phyloP scores from a whole-genome alignment of 2,329 filamentous ascomycete species.

The Alternaria angustiovoidea region DNA sequence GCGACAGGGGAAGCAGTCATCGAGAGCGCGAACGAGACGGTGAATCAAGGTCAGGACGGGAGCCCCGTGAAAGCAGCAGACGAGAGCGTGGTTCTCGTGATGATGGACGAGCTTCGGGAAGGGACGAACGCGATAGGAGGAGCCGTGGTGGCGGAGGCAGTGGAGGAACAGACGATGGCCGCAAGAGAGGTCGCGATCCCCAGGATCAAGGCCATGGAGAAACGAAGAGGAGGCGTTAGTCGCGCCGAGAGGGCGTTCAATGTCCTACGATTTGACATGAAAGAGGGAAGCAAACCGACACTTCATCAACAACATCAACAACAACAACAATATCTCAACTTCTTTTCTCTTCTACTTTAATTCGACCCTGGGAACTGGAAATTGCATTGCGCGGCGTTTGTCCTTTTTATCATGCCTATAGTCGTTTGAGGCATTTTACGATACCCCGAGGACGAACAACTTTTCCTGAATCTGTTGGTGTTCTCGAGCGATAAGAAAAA shows the following conservation, averaged over 20 bases:
- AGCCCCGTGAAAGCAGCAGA: slow-evolving; percentile 31
- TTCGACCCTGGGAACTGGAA: background rate
- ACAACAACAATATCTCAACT: slow-evolving; percentile 13
- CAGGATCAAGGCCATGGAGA: slow-evolving; percentile 35
- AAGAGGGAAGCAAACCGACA: background rate
- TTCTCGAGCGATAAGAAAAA: slow-evolving; percentile 11
- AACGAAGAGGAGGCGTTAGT: slow-evolving; percentile 34
- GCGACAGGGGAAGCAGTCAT: slow-evolving; percentile 32
- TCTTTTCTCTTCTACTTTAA: background rate
- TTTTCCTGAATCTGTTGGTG: background rate
- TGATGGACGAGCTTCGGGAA: slow-evolving; percentile 30
- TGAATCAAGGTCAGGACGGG: slow-evolving; percentile 20
- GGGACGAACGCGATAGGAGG: slow-evolving; percentile 35
- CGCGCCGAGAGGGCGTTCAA: background rate
- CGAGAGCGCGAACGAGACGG: slow-evolving; percentile 30
- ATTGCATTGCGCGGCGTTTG: slow-evolving; percentile 10
- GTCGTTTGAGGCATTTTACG: background rate
- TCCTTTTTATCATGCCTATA: background rate
- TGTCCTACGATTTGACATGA: background rate
- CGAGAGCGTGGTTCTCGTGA: slow-evolving; percentile 36
- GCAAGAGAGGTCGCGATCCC: slow-evolving; percentile 34
- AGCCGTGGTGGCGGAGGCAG: slow-evolving; percentile 26
- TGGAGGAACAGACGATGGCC: slow-evolving; percentile 26
- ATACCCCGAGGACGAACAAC: slow-evolving; percentile 8
- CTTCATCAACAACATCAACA: background rate